A percentile compares a stretch with the other conserved stretches of the same genome.
Evolutionary conservation across 2,329 filamentous ascomycete species (phyloP).

Genomic region (Nemania serpens): DNA sequence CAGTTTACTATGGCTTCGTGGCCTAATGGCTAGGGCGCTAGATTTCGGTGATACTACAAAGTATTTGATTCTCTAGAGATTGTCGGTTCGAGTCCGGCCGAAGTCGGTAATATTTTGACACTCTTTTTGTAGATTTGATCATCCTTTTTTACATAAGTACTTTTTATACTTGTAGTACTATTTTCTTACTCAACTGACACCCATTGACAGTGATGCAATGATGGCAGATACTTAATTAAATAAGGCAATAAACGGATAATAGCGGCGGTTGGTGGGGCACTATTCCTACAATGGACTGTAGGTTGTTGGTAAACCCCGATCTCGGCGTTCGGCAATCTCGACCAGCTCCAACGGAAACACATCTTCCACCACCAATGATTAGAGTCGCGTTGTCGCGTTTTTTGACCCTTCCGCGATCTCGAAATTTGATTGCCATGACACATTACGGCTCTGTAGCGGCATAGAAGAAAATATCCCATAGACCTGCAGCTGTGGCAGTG

Average conservation of each 20-base stretch:
- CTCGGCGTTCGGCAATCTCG: slow-evolving; percentile 27
- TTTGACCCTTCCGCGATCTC: not conserved
- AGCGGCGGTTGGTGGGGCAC: too few relatives aligned
- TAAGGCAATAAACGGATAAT: too few relatives aligned
- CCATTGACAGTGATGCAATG: too few relatives aligned
- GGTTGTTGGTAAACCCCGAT: too few relatives aligned
- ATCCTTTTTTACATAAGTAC: too few relatives aligned
- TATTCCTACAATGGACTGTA: too few relatives aligned
- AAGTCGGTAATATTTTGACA: slow-evolving; percentile 32
- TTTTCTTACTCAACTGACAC: too few relatives aligned
- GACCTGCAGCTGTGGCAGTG: slow-evolving; percentile 9
- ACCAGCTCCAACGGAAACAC: not conserved
- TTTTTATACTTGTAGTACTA: too few relatives aligned
- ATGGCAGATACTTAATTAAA: too few relatives aligned
- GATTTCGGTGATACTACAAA: slow-evolving; percentile 38
- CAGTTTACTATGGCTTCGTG: slow-evolving; percentile 25
- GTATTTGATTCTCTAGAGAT: slow-evolving; percentile 37
- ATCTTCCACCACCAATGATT: slow-evolving; percentile 9
- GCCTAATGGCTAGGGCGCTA: slow-evolving; percentile 43
- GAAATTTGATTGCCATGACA: not conserved
- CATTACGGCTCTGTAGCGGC: slow-evolving; percentile 4
- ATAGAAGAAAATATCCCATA: not conserved
- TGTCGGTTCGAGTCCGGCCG: slow-evolving; percentile 43
- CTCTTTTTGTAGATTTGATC: too few relatives aligned
- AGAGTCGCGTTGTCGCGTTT: not conserved